A percentile compares a stretch with the other conserved stretches of the same genome.
Conservation (phyloP, 2,329 filamentous ascomycete species). For the Paecilomyces variotii region DNA sequence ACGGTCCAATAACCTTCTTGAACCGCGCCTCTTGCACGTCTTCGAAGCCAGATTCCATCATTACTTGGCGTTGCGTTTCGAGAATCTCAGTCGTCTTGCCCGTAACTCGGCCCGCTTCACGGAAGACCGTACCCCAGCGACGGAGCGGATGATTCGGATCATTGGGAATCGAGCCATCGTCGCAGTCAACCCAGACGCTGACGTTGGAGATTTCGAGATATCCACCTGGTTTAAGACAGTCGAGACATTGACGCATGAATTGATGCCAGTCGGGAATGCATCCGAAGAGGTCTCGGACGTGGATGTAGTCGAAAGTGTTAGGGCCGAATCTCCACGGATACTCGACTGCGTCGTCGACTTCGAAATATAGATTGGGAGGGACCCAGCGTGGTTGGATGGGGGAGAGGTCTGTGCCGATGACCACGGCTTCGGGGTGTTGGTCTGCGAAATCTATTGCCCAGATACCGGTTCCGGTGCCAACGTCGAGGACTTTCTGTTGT, state of each 20-base stretch:
- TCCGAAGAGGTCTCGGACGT: conserved; percentile 39
- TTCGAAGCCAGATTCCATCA: neutral
- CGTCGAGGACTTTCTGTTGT: neutral
- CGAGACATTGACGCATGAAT: conserved; percentile 28
- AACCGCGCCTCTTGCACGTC: neutral
- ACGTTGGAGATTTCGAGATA: neutral
- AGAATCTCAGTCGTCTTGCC: neutral
- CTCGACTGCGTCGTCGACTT: conserved; percentile 39
- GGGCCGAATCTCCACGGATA: conserved; percentile 31
- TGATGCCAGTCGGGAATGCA: conserved; percentile 40
- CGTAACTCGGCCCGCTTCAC: neutral
- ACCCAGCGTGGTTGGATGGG: conserved; percentile 13
- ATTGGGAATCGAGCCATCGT: neutral
- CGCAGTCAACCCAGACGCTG: neutral
- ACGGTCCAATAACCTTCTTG: neutral
- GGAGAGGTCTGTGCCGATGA: neutral
- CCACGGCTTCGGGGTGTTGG: neutral
- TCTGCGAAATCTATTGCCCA: neutral
- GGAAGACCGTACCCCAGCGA: neutral
- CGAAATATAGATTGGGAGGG: conserved; percentile 39
- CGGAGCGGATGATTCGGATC: neutral
- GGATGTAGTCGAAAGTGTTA: conserved; percentile 37
- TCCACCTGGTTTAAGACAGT: neutral
- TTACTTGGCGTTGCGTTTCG: neutral
- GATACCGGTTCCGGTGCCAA: neutral